phyloP scores from a whole-genome alignment of 169 alveolate species.

The Blepharisma undulans region DNA sequence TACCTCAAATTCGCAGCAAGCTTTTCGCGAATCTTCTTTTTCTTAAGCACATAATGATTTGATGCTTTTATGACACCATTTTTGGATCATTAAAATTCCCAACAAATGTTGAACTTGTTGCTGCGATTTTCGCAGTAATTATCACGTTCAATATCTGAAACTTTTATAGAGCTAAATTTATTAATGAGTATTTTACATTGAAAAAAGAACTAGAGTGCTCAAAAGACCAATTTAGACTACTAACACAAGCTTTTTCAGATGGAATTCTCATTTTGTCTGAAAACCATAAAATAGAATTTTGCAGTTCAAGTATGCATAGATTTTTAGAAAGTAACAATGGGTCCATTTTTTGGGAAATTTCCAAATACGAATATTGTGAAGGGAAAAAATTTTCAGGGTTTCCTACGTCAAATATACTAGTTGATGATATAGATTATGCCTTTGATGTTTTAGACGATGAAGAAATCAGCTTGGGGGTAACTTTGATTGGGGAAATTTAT shows the following conservation, averaged over 20 bases:
- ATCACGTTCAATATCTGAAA: not conserved
- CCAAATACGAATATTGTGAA: not conserved
- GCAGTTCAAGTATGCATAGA: not conserved
- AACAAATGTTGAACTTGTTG: not conserved
- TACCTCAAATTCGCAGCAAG: not conserved
- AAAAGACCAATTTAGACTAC: not conserved
- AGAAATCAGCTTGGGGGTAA: not conserved
- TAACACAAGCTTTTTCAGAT: not conserved
- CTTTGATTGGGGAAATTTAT: not conserved
- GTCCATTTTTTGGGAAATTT: not conserved
- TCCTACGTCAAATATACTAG: not conserved
- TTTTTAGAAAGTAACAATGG: not conserved
- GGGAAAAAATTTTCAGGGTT: not conserved
- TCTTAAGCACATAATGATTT: not conserved
- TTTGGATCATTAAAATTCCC: not conserved
- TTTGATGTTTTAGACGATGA: not conserved
- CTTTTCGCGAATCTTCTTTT: not conserved
- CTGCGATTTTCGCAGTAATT: not conserved
- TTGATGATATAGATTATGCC: not conserved
- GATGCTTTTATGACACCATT: not conserved
- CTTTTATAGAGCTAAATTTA: not conserved
- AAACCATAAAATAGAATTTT: not conserved
- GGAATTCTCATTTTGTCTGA: not conserved
- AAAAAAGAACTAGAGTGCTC: not conserved
- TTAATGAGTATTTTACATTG: not conserved